Conservation (phyloP, 192 early-diverging fungal species). For the Linnemannia zychae region DNA sequence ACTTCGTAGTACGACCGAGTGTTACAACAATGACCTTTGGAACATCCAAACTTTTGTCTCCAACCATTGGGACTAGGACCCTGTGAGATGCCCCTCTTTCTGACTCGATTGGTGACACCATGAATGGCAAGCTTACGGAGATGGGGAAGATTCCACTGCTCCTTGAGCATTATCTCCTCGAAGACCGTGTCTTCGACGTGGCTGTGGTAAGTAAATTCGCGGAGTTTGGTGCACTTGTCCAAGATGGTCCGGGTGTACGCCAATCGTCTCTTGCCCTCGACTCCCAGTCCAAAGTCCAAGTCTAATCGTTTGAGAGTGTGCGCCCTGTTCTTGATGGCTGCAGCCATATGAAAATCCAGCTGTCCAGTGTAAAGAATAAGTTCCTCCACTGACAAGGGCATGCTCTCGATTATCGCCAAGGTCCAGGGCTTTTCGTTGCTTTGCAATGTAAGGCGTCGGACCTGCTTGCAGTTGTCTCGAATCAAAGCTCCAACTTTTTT, state of each 20-base stretch:
- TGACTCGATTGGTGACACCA: constrained; percentile 20
- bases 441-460: neutral
- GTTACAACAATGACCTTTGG: neutral
- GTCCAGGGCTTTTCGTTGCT: neutral
- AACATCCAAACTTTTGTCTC: constrained; percentile 13
- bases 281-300: neutral
- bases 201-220: neutral
- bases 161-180: constrained; percentile 51
- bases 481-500: neutral
- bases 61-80: neutral
- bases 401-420: neutral
- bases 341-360: neutral
- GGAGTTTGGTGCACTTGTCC: neutral
- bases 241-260: neutral
- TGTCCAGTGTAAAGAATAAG: neutral
- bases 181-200: constrained; percentile 27
- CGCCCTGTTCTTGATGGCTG: neutral
- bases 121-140: neutral
- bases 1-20: neutral
- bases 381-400: neutral
- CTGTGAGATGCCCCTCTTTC: constrained; percentile 23
- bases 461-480: neutral
- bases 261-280: neutral
- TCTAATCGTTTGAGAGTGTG: neutral
- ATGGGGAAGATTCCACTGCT: constrained; percentile 12